A percentile compares a stretch with the other conserved stretches of the same genome.
phyloP scores from a whole-genome alignment of 1,139 yeast species.

The Suhomyces choctaworum region DNA sequence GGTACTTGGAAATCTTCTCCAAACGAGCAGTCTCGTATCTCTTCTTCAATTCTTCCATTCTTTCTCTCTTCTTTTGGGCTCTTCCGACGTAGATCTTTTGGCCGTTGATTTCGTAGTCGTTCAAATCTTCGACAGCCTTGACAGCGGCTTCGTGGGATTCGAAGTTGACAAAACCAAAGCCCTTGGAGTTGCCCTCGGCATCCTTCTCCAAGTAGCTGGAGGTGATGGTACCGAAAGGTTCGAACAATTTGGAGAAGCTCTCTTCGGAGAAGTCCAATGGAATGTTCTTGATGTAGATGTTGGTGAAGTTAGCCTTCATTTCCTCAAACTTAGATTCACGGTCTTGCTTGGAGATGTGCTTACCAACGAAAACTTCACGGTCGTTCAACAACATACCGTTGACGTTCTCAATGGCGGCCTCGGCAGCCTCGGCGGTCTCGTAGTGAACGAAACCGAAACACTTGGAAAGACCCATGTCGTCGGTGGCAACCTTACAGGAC shows the following conservation, averaged over 20 bases:
- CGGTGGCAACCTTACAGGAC: slow-evolving; percentile 97
- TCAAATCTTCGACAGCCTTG: slow-evolving; percentile 88
- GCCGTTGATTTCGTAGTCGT: slow-evolving; percentile 83
- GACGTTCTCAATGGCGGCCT: slow-evolving; percentile 93
- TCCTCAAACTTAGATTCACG: slow-evolving; percentile 94
- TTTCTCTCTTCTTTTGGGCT: slow-evolving; percentile 99
- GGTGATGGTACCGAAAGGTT: slow-evolving; percentile 76
- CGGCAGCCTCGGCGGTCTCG: slow-evolving; percentile 91
- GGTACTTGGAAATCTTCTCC: slow-evolving; percentile 92
- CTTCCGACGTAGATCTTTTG: slow-evolving; percentile 93
- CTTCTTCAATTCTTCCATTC: slow-evolving; percentile 93
- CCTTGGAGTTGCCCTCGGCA: slow-evolving; percentile 86
- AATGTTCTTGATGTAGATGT: slow-evolving; percentile 91
- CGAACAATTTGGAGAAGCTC: slow-evolving; percentile 72
- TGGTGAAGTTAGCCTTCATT: slow-evolving; percentile 91
- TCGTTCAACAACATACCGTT: slow-evolving; percentile 98
- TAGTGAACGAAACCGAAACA: slow-evolving; percentile 98
- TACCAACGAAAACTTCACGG: slow-evolving; percentile 94
- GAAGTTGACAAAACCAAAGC: slow-evolving; percentile 94
- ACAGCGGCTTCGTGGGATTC: slow-evolving; percentile 86
- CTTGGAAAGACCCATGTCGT: slow-evolving; percentile 86
- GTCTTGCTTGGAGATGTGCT: slow-evolving; percentile 90
- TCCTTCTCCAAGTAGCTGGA: slow-evolving; percentile 83
- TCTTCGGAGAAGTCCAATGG: slow-evolving; percentile 70
- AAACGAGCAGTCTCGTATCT: slow-evolving; percentile 92